phyloP scores from a whole-genome alignment of 495 filamentous ascomycete genomes.

The Talaromyces ruber region DNA sequence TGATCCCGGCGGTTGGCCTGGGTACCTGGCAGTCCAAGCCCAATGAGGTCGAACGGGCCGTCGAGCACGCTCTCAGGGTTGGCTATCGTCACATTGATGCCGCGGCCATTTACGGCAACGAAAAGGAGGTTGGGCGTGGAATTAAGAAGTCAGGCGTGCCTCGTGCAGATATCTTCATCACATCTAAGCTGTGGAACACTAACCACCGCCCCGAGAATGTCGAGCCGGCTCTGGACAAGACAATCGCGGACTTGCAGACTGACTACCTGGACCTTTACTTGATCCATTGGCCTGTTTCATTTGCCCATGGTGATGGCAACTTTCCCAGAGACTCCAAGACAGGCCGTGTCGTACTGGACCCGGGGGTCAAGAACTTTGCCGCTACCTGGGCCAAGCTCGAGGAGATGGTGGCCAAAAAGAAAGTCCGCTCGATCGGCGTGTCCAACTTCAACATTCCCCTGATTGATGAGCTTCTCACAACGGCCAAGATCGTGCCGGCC shows the following conservation, averaged over 20 bases:
- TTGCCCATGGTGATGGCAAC: constrained; percentile 81
- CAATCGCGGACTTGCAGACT: constrained; percentile 57
- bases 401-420: constrained; percentile 50
- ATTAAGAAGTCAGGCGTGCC: constrained; percentile 52
- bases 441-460: constrained; percentile 70
- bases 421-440: constrained; percentile 63
- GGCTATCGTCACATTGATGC: constrained; percentile 62
- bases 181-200: constrained; percentile 75
- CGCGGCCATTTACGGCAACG: constrained; percentile 69
- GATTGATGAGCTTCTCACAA: constrained; percentile 61
- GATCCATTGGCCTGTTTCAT: no score
- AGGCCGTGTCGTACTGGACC: no score
- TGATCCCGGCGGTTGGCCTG: constrained; percentile 9
- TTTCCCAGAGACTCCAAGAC: constrained; percentile 48
- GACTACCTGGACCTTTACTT: constrained; percentile 79
- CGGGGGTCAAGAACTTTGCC: no score
- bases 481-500: constrained; percentile 57
- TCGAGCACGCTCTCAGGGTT: constrained; percentile 32
- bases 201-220: constrained; percentile 60
- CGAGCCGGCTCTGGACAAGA: constrained; percentile 60
- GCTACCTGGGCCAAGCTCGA: no score
- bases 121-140: constrained; percentile 63
- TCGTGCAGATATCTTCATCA: constrained; percentile 72
- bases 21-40: constrained; percentile 68
- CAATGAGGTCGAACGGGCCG: constrained; percentile 46